phyloP scores from a whole-genome alignment of 2,329 filamentous ascomycete species.

The Myriangium duriaei region DNA sequence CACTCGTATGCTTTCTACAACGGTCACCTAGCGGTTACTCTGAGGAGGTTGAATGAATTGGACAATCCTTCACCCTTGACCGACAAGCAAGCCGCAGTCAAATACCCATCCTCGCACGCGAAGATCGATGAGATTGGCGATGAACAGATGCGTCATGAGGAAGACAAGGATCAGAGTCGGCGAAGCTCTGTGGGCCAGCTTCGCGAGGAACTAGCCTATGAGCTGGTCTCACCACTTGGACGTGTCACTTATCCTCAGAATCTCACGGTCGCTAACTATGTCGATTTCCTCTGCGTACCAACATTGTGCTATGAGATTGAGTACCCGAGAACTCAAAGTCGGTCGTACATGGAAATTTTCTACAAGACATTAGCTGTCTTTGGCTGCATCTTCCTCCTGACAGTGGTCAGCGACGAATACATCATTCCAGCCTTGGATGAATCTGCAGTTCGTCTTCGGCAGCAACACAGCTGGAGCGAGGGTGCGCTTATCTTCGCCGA shows the following conservation, averaged over 20 bases:
- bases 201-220: conserved; percentile 75
- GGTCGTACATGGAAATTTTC: conserved; percentile 68
- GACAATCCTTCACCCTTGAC: conserved; percentile 49
- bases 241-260: conserved; percentile 84
- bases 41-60: conserved; percentile 65
- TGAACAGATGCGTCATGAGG: conserved; percentile 8
- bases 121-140: conserved; percentile 42
- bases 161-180: conserved; percentile 19
- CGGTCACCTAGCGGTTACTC: conserved; percentile 79
- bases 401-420: conserved; percentile 84
- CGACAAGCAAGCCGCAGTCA: conserved; percentile 47
- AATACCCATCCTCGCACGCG: conserved; percentile 48
- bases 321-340: conserved; percentile 67
- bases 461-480: conserved; percentile 44
- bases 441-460: conserved; percentile 45
- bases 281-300: conserved; percentile 81
- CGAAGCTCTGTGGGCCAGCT: conserved; percentile 45
- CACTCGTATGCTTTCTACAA: conserved; percentile 98
- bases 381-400: conserved; percentile 90
- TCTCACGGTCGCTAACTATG: conserved; percentile 67
- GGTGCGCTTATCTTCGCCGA: conserved; percentile 71
- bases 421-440: conserved; percentile 80
- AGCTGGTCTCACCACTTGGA: conserved; percentile 82
- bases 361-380: conserved; percentile 84
- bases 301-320: conserved; percentile 97